These are phyloP conservation scores for Hysterium pulicare DNA, from an alignment of 2,329 filamentous ascomycete genomes.

Conservation along the genomic window DNA sequence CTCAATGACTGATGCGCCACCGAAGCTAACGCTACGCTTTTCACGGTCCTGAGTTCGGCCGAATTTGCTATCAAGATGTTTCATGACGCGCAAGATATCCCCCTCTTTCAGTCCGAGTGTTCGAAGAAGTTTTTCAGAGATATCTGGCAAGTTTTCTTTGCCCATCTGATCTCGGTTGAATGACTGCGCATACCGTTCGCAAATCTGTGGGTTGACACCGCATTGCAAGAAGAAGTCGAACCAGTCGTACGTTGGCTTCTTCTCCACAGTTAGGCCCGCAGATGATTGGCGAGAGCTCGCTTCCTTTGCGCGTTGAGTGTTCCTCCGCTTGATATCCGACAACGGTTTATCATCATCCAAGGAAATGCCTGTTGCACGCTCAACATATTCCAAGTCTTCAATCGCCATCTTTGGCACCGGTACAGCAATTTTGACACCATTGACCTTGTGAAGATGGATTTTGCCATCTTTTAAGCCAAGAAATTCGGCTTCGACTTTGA, in stretches of 20 bases:
- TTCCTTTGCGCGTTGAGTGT: slow-evolving; percentile 45
- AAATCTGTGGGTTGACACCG: slow-evolving; percentile 87
- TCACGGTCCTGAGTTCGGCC: slow-evolving; percentile 58
- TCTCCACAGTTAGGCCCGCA: slow-evolving; percentile 62
- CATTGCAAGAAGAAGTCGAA: slow-evolving; percentile 96
- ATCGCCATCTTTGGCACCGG: slow-evolving; percentile 93
- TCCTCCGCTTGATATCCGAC: slow-evolving; percentile 68
- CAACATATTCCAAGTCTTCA: slow-evolving; percentile 92
- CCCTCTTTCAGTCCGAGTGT: slow-evolving; percentile 93
- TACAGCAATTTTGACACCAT: slow-evolving; percentile 97
- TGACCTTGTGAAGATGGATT: slow-evolving; percentile 95
- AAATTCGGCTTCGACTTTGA: slow-evolving; percentile 96
- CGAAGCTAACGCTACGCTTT: slow-evolving; percentile 53
- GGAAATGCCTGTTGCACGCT: slow-evolving; percentile 79
- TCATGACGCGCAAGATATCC: slow-evolving; percentile 94
- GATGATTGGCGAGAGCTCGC: slow-evolving; percentile 25
- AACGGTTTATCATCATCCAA: slow-evolving; percentile 90
- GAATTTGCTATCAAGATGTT: slow-evolving; percentile 77
- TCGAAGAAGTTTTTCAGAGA: slow-evolving; percentile 76
- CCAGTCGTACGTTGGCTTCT: slow-evolving; percentile 87
- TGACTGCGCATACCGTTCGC: slow-evolving; percentile 87
- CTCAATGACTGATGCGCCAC: slow-evolving; percentile 53
- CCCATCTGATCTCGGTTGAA: slow-evolving; percentile 94
- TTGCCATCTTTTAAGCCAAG: slow-evolving; percentile 92
- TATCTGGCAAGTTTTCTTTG: slow-evolving; percentile 85